phyloP scores from a whole-genome alignment of 1,284 basidiomycete genomes.

The Abortiporus biennis region DNA sequence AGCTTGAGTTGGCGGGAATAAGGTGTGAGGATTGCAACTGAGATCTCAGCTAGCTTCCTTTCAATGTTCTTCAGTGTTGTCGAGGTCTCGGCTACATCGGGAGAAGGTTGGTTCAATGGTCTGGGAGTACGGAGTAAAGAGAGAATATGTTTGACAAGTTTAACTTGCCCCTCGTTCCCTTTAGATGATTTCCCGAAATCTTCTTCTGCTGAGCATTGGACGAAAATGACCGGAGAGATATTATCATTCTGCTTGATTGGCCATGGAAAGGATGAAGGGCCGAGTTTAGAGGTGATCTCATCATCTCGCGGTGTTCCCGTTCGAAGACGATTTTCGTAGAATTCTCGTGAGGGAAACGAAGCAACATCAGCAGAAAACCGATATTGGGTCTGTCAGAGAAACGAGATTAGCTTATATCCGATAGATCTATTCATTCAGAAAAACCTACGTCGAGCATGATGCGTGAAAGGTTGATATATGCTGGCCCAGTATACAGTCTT shows the following conservation, averaged over 20 bases:
- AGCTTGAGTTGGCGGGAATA: conserved; percentile 50
- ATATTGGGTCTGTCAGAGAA: conserved; percentile 51
- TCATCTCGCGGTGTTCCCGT: conserved; percentile 38
- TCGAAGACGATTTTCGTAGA: conserved; percentile 47
- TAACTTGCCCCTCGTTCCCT: conserved; percentile 51
- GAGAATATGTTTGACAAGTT: conserved; percentile 38
- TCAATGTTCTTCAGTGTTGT: conserved; percentile 2
- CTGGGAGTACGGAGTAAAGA: conserved; percentile 30
- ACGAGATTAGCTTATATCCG: no score
- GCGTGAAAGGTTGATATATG: conserved; percentile 33
- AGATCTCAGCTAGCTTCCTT: conserved; percentile 19
- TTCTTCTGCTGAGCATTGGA: conserved; percentile 52
- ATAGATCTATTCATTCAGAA: background rate
- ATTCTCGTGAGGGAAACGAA: conserved; percentile 52
- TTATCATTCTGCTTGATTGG: conserved; percentile 26
- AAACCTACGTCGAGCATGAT: conserved; percentile 54
- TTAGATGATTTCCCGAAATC: conserved; percentile 56
- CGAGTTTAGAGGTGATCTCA: conserved; percentile 34
- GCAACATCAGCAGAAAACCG: conserved; percentile 53
- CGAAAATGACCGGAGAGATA: conserved; percentile 46
- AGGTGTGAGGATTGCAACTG: conserved; percentile 50
- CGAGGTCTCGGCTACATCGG: conserved; percentile 1
- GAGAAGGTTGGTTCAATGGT: conserved; percentile 1
- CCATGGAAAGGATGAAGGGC: conserved; percentile 48
- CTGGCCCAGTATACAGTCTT: conserved; percentile 41